These are phyloP conservation scores for Jimgerdemannia flammicorona DNA, from an alignment of 192 early-diverging fungal species.

Conservation along the genomic window DNA sequence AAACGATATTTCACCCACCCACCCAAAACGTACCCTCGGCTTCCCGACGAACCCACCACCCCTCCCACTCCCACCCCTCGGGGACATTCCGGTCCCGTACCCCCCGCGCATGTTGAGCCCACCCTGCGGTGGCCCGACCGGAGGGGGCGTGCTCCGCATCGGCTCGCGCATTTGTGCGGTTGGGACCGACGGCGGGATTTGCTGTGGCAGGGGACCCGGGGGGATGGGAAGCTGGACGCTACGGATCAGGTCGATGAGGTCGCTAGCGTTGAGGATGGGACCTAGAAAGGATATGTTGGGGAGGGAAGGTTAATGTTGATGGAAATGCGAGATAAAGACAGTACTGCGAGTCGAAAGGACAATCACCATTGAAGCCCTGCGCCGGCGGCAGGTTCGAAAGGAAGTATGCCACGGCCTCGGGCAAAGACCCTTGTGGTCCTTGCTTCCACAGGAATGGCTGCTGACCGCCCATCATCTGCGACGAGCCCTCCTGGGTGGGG, in stretches of 20 bases:
- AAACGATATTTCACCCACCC: background rate
- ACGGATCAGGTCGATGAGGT: slow-evolving; percentile 40
- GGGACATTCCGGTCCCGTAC: background rate
- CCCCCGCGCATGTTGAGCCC: slow-evolving; percentile 14
- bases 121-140: slow-evolving; percentile 13
- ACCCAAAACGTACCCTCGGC: slow-evolving; percentile 22
- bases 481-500: background rate
- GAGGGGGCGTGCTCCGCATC: slow-evolving; percentile 18
- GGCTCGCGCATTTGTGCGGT: slow-evolving; percentile 8
- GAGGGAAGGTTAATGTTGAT: too few relatives aligned
- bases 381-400: slow-evolving; percentile 41
- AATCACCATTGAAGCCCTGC: slow-evolving; percentile 32
- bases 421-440: slow-evolving; percentile 33
- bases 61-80: slow-evolving; percentile 1
- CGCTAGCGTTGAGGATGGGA: slow-evolving; percentile 30
- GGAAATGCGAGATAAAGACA: background rate
- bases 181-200: slow-evolving; percentile 11
- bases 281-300: background rate
- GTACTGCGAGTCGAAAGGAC: background rate
- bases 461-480: slow-evolving; percentile 1
- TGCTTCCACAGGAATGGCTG: slow-evolving; percentile 17
- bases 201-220: slow-evolving; percentile 3
- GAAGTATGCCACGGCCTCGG: slow-evolving; percentile 42
- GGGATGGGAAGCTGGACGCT: slow-evolving; percentile 38
- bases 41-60: slow-evolving; percentile 24